Evolutionary conservation across 768 basidiomycete genomes (phyloP).

Genomic region (Kwoniella botswanensis): DNA sequence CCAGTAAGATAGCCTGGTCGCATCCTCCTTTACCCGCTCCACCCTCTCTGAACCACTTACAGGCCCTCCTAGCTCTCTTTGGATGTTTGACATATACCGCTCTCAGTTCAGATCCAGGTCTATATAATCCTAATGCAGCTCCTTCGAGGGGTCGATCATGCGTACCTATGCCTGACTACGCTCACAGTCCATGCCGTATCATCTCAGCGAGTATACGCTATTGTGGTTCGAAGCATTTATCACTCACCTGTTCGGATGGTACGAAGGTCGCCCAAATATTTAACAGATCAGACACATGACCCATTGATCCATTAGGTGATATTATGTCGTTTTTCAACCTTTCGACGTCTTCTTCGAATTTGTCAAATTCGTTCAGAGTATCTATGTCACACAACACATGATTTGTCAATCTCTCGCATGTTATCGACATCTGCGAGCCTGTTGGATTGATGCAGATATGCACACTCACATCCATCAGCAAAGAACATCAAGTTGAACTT

Average conservation of each 20-base stretch:
- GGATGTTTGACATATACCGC: slow-evolving; percentile 49
- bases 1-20: slow-evolving; percentile 54
- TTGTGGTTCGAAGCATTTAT: neutral
- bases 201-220: neutral
- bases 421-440: too few species aligned
- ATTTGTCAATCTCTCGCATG: too few species aligned
- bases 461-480: slow-evolving; percentile 54
- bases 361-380: slow-evolving; percentile 39
- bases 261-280: slow-evolving; percentile 55
- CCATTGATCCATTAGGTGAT: slow-evolving; percentile 46
- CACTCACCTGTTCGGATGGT: slow-evolving; percentile 45
- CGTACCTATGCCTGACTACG: slow-evolving; percentile 53
- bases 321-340: slow-evolving; percentile 48
- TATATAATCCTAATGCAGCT: slow-evolving; percentile 53
- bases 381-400: slow-evolving; percentile 29
- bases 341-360: slow-evolving; percentile 51
- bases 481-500: slow-evolving; percentile 54
- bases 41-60: slow-evolving; percentile 40
- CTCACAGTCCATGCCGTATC: neutral
- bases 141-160: slow-evolving; percentile 30
- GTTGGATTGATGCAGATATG: too few species aligned
- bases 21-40: slow-evolving; percentile 43
- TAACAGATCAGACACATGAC: slow-evolving; percentile 43
- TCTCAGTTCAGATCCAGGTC: slow-evolving; percentile 53
- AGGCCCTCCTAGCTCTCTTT: slow-evolving; percentile 47